Base-by-base conservation (phyloP, 2,329 filamentous ascomycete genomes). In the Aspergillus puulaauensis region DNA sequence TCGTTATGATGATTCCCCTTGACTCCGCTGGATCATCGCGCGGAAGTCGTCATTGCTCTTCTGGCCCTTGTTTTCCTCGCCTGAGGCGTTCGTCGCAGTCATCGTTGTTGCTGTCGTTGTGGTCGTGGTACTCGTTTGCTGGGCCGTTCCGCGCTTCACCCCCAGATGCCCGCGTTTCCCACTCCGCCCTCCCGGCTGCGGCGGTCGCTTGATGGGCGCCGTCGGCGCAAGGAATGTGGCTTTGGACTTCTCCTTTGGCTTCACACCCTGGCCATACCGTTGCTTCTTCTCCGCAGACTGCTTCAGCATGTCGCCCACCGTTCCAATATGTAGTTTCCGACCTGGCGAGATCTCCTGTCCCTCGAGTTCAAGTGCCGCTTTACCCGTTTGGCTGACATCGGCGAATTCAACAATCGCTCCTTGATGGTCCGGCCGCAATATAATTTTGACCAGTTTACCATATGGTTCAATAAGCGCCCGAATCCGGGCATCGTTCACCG, bases 371-470 rank as follows among this genome's bases (percentile, higher is more conserved):
- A 81, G 62, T 5, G 74, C 69, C 4, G 78, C 79, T 58, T 77
- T 89, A 24, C 93, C 93, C 0, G 90, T 90, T 37, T 86, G 83
- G 2, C 86, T 80, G 2, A 88, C 81, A 51, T 90, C 86, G 2
- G 79, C 78, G 67, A 90, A 97, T 70, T 98, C 95, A 39, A 98
- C 82, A 54, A 93, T 89, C 5, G 93, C 95, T 12, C 92, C 93
- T 57, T 88, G 87, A 61, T 96, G 90, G 59, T 91, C 85, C 1
- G 92, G 91, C 46, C 91, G 87, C 11, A 97, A 81, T 12, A 89
- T 82, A 4, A 98, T 81, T 72, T 93, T 93, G 62, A 87, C 81
- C 23, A 97, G 81, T 1, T 82, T 74, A 0, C 91, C 92, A 45
- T 87, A 82, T 1, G 86, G 82, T 65, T 91, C 88, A 8, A 90